Percentiles rank a stretch among this genome's conserved stretches.
phyloP scores from a whole-genome alignment of 1,284 basidiomycete genomes.

The Xerocomus nothofagi region DNA sequence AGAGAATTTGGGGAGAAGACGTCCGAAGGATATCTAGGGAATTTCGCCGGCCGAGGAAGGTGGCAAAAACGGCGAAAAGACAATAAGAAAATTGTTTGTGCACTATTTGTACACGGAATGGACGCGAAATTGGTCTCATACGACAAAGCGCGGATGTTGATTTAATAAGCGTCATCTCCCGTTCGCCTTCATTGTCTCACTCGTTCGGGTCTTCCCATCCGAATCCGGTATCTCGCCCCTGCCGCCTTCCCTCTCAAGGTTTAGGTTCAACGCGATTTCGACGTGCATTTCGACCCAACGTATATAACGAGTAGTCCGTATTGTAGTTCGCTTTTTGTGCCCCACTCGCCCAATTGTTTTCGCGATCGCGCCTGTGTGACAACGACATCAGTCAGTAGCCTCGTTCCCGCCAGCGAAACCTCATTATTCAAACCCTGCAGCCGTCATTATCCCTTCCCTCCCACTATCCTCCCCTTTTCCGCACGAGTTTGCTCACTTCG shows the following conservation, averaged over 20 bases:
- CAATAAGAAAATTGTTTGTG: slow-evolving; percentile 46
- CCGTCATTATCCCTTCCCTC: slow-evolving; percentile 30
- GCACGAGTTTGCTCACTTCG: slow-evolving; percentile 37
- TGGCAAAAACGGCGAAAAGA: slow-evolving; percentile 37
- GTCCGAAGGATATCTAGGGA: slow-evolving; percentile 31
- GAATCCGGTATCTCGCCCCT: slow-evolving; percentile 23
- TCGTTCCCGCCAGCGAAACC: slow-evolving; percentile 43
- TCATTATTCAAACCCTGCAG: slow-evolving; percentile 43
- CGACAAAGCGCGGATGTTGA: slow-evolving; percentile 27
- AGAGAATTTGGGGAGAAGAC: slow-evolving; percentile 25
- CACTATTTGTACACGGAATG: slow-evolving; percentile 45
- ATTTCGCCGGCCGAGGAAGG: slow-evolving; percentile 37
- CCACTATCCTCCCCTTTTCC: slow-evolving; percentile 28
- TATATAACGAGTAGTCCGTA: slow-evolving; percentile 63
- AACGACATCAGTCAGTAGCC: slow-evolving; percentile 44
- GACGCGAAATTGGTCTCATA: slow-evolving; percentile 42
- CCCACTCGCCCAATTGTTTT: slow-evolving; percentile 66
- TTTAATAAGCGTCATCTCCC: slow-evolving; percentile 34
- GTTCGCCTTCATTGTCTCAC: slow-evolving; percentile 38
- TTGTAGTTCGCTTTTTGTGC: slow-evolving; percentile 61
- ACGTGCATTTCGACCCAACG: slow-evolving; percentile 31
- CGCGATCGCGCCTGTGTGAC: slow-evolving; percentile 44
- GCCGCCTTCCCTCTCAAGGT: slow-evolving; percentile 21
- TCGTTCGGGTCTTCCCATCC: slow-evolving; percentile 27
- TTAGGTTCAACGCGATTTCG: slow-evolving; percentile 34